These are phyloP conservation scores for Trametes punicea DNA, from an alignment of 768 basidiomycete species.

Conservation along the genomic window DNA sequence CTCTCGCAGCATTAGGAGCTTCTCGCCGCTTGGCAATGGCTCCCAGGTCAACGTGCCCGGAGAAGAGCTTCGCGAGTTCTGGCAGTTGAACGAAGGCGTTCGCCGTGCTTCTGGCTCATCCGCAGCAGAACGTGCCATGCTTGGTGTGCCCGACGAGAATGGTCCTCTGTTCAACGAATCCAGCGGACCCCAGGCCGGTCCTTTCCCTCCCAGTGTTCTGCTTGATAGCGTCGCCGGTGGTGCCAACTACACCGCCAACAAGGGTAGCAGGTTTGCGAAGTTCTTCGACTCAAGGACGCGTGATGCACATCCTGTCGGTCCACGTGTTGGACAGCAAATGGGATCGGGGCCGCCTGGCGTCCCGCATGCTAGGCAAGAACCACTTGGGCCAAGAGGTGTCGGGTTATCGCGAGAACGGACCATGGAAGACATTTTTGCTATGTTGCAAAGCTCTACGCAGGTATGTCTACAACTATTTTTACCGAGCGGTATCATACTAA, in stretches of 20 bases:
- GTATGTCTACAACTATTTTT: conserved; percentile 37
- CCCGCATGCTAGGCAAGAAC: conserved; percentile 42
- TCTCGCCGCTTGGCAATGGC: conserved; percentile 27
- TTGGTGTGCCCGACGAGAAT: conserved; percentile 21
- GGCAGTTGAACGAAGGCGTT: conserved; percentile 21
- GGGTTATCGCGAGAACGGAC: conserved; percentile 46
- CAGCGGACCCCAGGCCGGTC: conserved; percentile 4
- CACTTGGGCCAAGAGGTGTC: conserved; percentile 34
- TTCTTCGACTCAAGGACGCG: conserved; percentile 74
- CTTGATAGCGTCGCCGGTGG: conserved; percentile 30
- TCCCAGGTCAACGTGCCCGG: conserved; percentile 12
- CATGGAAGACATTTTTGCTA: conserved; percentile 79
- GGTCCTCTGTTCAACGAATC: conserved; percentile 19
- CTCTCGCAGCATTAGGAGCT: conserved; percentile 20
- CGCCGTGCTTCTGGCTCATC: conserved; percentile 20
- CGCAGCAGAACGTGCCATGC: conserved; percentile 19
- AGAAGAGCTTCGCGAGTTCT: conserved; percentile 25
- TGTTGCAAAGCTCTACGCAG: conserved; percentile 76
- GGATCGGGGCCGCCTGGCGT: conserved; percentile 37
- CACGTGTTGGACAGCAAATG: conserved; percentile 34
- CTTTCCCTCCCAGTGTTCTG: conserved; percentile 12
- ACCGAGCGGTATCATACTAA: not conserved
- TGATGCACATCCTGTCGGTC: conserved; percentile 38
- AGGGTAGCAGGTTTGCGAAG: conserved; percentile 84
- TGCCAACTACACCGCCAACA: conserved; percentile 49